phyloP scores from a whole-genome alignment of 2,329 filamentous ascomycete species.

The Kalmusia sp. region DNA sequence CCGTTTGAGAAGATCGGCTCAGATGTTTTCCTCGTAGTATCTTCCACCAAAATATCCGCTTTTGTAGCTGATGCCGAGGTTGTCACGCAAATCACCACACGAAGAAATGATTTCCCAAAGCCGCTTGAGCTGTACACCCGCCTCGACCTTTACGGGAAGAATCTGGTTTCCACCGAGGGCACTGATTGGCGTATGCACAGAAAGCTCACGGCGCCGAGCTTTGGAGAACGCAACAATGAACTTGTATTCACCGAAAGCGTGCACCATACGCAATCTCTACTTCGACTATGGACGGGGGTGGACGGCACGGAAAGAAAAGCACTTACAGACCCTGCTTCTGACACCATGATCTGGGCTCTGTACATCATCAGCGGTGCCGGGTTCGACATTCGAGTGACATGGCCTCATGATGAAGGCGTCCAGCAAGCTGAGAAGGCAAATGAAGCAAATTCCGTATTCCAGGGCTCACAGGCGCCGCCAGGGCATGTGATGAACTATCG shows the following conservation, averaged over 20 bases:
- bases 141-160: slow-evolving; percentile 72
- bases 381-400: slow-evolving; percentile 66
- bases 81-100: slow-evolving; percentile 69
- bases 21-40: slow-evolving; percentile 71
- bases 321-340: slow-evolving; percentile 64
- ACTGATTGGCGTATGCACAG: slow-evolving; percentile 74
- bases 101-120: slow-evolving; percentile 76
- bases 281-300: slow-evolving; percentile 39
- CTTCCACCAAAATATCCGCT: slow-evolving; percentile 61
- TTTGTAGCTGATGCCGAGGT: slow-evolving; percentile 69
- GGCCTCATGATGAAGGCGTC: slow-evolving; percentile 65
- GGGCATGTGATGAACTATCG: slow-evolving; percentile 67
- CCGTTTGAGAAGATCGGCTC: slow-evolving; percentile 64
- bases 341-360: slow-evolving; percentile 70
- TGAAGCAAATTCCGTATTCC: slow-evolving; percentile 36
- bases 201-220: slow-evolving; percentile 73
- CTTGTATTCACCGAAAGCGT: slow-evolving; percentile 70
- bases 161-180: slow-evolving; percentile 75
- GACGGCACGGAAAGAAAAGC: slow-evolving; percentile 46
- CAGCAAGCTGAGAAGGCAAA: slow-evolving; percentile 30
- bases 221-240: slow-evolving; percentile 78
- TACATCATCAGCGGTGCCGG: slow-evolving; percentile 73
- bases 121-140: slow-evolving; percentile 65
- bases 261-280: slow-evolving; percentile 60
- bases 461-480: slow-evolving; percentile 39